phyloP scores from a whole-genome alignment of 2,329 filamentous ascomycete genomes.

The Aspergillus fischeri region DNA sequence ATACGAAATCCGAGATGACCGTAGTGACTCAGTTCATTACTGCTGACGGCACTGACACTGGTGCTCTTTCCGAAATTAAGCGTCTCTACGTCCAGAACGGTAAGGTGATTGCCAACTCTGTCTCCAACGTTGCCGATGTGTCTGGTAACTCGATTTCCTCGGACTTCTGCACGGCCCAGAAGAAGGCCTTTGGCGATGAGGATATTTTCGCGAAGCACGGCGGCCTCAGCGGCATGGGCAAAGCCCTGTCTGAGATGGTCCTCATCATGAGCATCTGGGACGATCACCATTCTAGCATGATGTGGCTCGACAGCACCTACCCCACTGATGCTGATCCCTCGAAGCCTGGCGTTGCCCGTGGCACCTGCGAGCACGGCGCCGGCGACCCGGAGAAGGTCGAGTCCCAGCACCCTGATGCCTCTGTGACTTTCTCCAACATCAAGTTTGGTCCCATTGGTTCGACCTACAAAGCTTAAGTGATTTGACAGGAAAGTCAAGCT shows the following conservation, averaged over 20 bases:
- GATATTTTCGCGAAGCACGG: slow-evolving; percentile 52
- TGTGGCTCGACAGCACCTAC: slow-evolving; percentile 68
- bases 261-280: slow-evolving; percentile 60
- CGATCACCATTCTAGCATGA: slow-evolving; percentile 65
- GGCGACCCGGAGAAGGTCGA: slow-evolving; percentile 52
- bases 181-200: slow-evolving; percentile 52
- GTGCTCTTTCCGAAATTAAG: slow-evolving; percentile 56
- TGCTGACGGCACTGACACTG: slow-evolving; percentile 44
- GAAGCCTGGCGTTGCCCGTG: slow-evolving; percentile 48
- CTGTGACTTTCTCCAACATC: slow-evolving; percentile 57
- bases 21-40: slow-evolving; percentile 66
- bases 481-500: not conserved
- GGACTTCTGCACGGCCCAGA: slow-evolving; percentile 54
- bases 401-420: slow-evolving; percentile 42
- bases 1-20: slow-evolving; percentile 57
- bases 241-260: slow-evolving; percentile 55
- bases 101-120: slow-evolving; percentile 54
- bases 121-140: slow-evolving; percentile 44
- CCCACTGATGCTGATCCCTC: slow-evolving; percentile 45
- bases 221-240: slow-evolving; percentile 52
- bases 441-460: slow-evolving; percentile 54
- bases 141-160: slow-evolving; percentile 53
- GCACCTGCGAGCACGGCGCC: slow-evolving; percentile 49
- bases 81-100: slow-evolving; percentile 64
- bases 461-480: slow-evolving; percentile 37